Conservation (phyloP, 202 grass and related monocot genomes). For the Eragrostis tef region DNA sequence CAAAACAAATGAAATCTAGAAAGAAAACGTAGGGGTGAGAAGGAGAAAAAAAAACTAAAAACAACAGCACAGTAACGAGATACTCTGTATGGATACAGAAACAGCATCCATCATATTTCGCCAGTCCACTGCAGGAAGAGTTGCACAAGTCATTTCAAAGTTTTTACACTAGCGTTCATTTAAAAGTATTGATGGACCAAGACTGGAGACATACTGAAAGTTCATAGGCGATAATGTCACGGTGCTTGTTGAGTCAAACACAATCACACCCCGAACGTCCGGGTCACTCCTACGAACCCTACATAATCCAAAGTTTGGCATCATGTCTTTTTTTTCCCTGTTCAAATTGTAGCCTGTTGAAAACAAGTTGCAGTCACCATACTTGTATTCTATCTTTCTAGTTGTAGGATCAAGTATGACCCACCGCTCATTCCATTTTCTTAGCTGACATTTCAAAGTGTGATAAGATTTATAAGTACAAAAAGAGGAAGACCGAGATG, state of each 20-base stretch:
- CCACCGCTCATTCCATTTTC: slow-evolving; percentile 97
- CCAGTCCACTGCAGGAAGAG: slow-evolving; percentile 69
- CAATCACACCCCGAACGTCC: slow-evolving; percentile 61
- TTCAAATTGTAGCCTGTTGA: neutral
- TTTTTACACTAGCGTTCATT: neutral
- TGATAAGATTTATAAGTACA: slow-evolving; percentile 33
- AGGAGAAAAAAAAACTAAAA: slow-evolving; percentile 13
- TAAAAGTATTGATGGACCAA: slow-evolving; percentile 27
- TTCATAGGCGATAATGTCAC: slow-evolving; percentile 80
- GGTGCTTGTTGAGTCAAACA: slow-evolving; percentile 81
- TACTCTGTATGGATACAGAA: slow-evolving; percentile 84
- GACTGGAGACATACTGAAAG: slow-evolving; percentile 69
- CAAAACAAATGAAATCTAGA: slow-evolving; percentile 43
- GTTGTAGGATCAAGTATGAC: slow-evolving; percentile 86
- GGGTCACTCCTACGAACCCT: slow-evolving; percentile 77
- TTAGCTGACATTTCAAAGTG: slow-evolving; percentile 63
- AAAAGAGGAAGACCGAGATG: neutral
- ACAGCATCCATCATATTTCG: slow-evolving; percentile 95
- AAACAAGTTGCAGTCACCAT: slow-evolving; percentile 46
- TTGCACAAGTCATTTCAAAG: slow-evolving; percentile 29
- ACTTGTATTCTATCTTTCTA: slow-evolving; percentile 99
- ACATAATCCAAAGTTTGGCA: slow-evolving; percentile 45
- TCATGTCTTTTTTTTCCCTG: neutral
- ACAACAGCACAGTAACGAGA: neutral
- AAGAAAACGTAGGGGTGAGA: neutral